Base-by-base conservation (phyloP, 1,284 basidiomycete species). In the Ceratobasidium sp. region DNA sequence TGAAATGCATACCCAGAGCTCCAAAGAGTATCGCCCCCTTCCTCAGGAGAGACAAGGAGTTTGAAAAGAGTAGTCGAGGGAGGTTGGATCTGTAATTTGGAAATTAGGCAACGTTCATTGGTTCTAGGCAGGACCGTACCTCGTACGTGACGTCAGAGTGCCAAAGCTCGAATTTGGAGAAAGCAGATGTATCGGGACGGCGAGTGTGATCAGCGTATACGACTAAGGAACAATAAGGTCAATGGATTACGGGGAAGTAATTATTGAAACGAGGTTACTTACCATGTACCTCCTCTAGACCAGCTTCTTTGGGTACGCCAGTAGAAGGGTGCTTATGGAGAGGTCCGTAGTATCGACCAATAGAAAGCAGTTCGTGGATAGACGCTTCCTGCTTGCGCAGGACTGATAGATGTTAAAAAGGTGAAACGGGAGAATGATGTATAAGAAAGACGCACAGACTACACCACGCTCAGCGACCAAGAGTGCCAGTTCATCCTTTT, bases 311-410 rank as follows among this genome's bases (percentile, higher is more conserved):
- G 1, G 93, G 92, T 64, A 93, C 86, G 0, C 91, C 91, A 9
- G 93, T 94, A 2, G 92, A 94, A 0, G 93, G 91, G 79, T 96
- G 93, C 81, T 91, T 92, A 82, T 95, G 93, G 65, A 95, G 87
- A 36, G 91, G 92, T 11, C 93, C 93, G 78, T 87, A 94, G 81
- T 95, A 84, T 15, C 88, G 87, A 9, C 88, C 92, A 76, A 95
- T 84, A 22, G 90, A 89, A 19, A 94, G 87, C 79, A 95, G 92
- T 75, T 91, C 85, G 73, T 91, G 86, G 75, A 85, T 82, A 5
- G 91, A 91, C 77, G 82, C 53, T 29, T 76, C 75, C 76, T 82
- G 80, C 66, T 82, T 82, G 62, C 83, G 80, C 79, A 82, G 81
- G 75, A 84, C 79, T 77, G 75, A 51, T 22, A 27, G 17, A 33